Conservation (phyloP, 345 rosid genomes). For the Lumnitzera littorea region DNA sequence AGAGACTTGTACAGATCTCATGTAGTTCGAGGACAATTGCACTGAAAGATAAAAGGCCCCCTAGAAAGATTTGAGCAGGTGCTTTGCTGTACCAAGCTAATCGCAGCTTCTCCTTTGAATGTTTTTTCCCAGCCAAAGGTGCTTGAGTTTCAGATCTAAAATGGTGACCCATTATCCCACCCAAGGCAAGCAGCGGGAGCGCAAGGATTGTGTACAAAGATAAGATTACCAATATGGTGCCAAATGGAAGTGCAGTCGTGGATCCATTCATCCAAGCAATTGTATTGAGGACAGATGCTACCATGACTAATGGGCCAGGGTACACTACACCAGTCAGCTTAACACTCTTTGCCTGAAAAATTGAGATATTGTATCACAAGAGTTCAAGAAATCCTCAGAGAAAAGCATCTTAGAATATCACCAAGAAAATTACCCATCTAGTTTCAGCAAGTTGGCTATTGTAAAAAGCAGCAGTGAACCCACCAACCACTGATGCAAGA, state of each 20-base stretch:
- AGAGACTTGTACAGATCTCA: constrained; percentile 55
- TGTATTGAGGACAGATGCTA: constrained; percentile 44
- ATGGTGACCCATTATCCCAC: constrained; percentile 54
- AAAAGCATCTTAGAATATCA: constrained; percentile 8
- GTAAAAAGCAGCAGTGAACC: constrained; percentile 62
- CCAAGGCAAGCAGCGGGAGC: constrained; percentile 63
- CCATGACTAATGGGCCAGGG: constrained; percentile 44
- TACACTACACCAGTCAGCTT: constrained; percentile 55
- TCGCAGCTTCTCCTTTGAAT: constrained; percentile 53
- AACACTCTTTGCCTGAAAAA: constrained; percentile 59
- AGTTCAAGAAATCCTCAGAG: not conserved
- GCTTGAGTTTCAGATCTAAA: constrained; percentile 56
- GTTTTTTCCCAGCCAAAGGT: constrained; percentile 46
- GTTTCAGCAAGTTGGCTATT: constrained; percentile 50
- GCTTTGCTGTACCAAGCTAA: constrained; percentile 57
- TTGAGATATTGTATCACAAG: not conserved
- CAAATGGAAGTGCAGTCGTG: constrained; percentile 74
- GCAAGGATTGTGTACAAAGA: constrained; percentile 35
- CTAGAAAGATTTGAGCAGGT: constrained; percentile 61
- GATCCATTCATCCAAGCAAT: constrained; percentile 62
- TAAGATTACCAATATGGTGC: constrained; percentile 57
- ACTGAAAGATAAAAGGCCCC: constrained; percentile 66
- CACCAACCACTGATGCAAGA: constrained; percentile 65
- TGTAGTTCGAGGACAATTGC: constrained; percentile 64
- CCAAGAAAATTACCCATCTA: constrained; percentile 47